These are phyloP conservation scores for Ampelocalamus luodianensis DNA, from an alignment of 176 grass and related monocot species.

Conservation along the genomic window DNA sequence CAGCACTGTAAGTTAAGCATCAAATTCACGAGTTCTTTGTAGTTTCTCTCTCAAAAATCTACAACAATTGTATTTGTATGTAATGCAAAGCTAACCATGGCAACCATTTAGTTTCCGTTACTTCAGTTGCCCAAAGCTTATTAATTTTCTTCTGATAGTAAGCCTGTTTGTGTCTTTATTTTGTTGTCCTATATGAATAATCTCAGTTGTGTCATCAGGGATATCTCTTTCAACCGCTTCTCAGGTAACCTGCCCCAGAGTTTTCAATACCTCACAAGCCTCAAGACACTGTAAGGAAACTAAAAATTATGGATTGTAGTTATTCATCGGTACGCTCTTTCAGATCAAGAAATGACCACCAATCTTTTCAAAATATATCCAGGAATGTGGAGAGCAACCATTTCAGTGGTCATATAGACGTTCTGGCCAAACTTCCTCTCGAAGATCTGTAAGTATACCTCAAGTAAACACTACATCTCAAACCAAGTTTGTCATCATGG, in stretches of 20 bases:
- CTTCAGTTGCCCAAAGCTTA: not conserved
- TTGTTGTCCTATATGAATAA: slow-evolving; percentile 4
- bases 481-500: not conserved
- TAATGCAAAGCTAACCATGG: not conserved
- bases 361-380: slow-evolving; percentile 42
- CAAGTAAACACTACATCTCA: slow-evolving; percentile 36
- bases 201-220: slow-evolving; percentile 60
- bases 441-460: slow-evolving; percentile 79
- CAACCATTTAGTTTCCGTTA: not conserved
- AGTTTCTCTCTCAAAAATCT: not conserved
- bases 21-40: not conserved
- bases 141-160: slow-evolving; percentile 6
- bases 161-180: not conserved
- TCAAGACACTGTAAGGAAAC: slow-evolving; percentile 80
- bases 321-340: slow-evolving; percentile 3
- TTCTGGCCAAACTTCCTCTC: slow-evolving; percentile 70
- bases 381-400: slow-evolving; percentile 93
- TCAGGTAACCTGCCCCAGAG: slow-evolving; percentile 82
- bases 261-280: slow-evolving; percentile 61
- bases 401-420: slow-evolving; percentile 68
- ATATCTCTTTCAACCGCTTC: slow-evolving; percentile 92
- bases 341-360: slow-evolving; percentile 18
- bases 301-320: slow-evolving; percentile 16
- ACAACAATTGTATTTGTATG: not conserved
- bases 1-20: slow-evolving; percentile 68